A percentile compares a stretch with the other conserved stretches of the same genome.
Evolutionary conservation across 2,329 filamentous ascomycete genomes (phyloP).

Genomic region (Sodiomyces alkalinus): DNA sequence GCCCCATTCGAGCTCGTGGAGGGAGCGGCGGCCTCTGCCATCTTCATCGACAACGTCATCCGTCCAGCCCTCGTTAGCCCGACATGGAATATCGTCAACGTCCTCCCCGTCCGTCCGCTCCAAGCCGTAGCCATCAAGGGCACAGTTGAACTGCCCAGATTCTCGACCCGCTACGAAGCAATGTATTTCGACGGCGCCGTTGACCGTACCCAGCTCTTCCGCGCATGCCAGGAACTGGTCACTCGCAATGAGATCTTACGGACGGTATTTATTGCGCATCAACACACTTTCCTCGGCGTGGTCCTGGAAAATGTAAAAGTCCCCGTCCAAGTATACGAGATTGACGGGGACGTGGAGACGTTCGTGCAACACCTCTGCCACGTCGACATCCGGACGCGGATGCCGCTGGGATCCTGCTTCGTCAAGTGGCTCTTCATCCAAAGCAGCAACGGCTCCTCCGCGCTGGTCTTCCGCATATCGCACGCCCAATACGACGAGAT

Average conservation of each 20-base stretch:
- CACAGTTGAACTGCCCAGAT: constrained; percentile 41
- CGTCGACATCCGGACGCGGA: constrained; percentile 37
- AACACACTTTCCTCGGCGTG: constrained; percentile 35
- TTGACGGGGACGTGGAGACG: constrained; percentile 31
- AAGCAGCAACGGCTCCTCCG: constrained; percentile 15
- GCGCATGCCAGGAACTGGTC: constrained; percentile 39
- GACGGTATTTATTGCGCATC: constrained; percentile 45
- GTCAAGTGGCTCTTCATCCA: constrained; percentile 42
- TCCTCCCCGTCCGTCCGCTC: constrained; percentile 41
- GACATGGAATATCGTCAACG: constrained; percentile 35
- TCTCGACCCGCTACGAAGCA: constrained; percentile 47
- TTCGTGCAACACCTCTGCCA: constrained; percentile 39
- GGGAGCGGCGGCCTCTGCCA: constrained; percentile 18
- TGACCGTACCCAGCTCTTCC: constrained; percentile 29
- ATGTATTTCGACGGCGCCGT: constrained; percentile 42
- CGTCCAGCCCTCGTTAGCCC: constrained; percentile 33
- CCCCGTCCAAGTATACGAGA: constrained; percentile 34
- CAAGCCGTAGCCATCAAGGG: constrained; percentile 44
- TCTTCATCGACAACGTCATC: constrained; percentile 31
- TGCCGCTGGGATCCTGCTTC: constrained; percentile 44
- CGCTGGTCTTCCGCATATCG: constrained; percentile 45
- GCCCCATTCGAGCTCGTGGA: constrained; percentile 37
- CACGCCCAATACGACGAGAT: constrained; percentile 59
- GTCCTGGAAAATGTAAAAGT: constrained; percentile 39
- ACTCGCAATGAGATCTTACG: constrained; percentile 47